Evolutionary conservation across 2,329 filamentous ascomycete species (phyloP), one percentile per base, ranked within the genome.

Genomic region (Cryphonectria carpinicola): DNA sequence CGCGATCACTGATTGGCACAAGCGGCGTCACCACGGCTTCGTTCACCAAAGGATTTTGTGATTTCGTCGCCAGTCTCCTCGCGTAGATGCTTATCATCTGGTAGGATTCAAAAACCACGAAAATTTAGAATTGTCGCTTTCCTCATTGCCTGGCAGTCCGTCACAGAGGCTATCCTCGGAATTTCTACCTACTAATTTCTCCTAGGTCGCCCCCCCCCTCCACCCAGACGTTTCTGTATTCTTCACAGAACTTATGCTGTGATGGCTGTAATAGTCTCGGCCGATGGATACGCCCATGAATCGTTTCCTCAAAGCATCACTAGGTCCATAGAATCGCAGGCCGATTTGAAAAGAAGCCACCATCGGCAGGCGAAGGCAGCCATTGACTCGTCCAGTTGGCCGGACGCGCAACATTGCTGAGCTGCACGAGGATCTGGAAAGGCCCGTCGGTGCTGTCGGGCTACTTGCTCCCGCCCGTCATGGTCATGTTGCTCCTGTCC

Each of bases 371-470:
- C 22, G 68, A 68, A 39, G 62, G 67, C 28, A 46, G 32, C 71
- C 74, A 74, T 66, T 75, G 75, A 54, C 35, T 71, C 3, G 72
- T 76, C 77, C 76, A 78, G 56, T 77, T 76, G 1, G 68, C 49
- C 6, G 77, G 77, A 1, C 77, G 77, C 22, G 58, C 25, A 3
- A 76, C 71, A 66, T 76, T 72, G 5, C 69, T 68, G n/a, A 76
- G 65, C 70, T 79, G 78, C 7, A 79, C 52, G 56, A 79, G 72
- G 17, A 79, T 73, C 67, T 77, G 72, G 64, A 79, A 79, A 5
- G 71, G 66, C 14, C 65, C 66, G 39, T 69, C 52, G 10, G 41
- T 37, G 17, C 68, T 70, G 52, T 76, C 72, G 5, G 74, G 70
- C 14, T 72, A 54, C 14, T 60, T 69, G 1, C 63, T 71, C 1